Percentiles rank a stretch among this genome's conserved stretches.
phyloP scores from a whole-genome alignment of 192 early-diverging fungal genomes.

The Tieghemiomyces parasiticus region DNA sequence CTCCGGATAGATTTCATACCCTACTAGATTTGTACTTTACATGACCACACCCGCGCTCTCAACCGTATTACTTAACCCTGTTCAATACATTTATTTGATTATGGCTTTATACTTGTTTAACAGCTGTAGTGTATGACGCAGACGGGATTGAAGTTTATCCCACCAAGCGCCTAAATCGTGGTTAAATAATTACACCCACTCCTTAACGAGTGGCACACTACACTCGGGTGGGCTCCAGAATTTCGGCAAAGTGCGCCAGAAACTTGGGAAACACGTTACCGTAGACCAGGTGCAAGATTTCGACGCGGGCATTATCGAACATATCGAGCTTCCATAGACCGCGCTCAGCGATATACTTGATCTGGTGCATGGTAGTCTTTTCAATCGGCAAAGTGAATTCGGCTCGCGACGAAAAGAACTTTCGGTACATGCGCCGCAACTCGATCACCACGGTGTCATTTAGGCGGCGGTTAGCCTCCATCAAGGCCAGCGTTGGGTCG shows the following conservation, averaged over 20 bases:
- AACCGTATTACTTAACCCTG: no score
- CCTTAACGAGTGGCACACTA: no score
- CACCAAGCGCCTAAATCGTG: no score
- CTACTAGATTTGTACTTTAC: no score
- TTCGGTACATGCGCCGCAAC: neutral
- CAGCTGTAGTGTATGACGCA: no score
- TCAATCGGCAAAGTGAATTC: constrained; percentile 7
- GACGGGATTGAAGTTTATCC: no score
- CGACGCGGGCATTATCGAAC: neutral
- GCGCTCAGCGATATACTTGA: neutral
- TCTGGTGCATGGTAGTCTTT: neutral
- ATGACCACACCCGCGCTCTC: no score
- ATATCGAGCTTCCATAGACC: constrained; percentile 9
- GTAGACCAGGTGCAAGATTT: constrained; percentile 9
- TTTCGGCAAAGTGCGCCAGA: constrained; percentile 3
- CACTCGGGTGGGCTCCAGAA: neutral
- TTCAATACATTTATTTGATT: no score
- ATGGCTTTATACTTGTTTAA: no score
- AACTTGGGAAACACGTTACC: constrained; percentile 11
- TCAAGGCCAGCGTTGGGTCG: neutral
- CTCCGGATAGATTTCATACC: no score
- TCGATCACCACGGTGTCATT: neutral
- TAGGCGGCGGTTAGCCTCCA: neutral
- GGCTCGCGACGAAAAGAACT: constrained; percentile 3
- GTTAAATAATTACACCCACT: no score